Evolutionary conservation across 2,329 filamentous ascomycete species (phyloP).

Genomic region (Phoma sp.): DNA sequence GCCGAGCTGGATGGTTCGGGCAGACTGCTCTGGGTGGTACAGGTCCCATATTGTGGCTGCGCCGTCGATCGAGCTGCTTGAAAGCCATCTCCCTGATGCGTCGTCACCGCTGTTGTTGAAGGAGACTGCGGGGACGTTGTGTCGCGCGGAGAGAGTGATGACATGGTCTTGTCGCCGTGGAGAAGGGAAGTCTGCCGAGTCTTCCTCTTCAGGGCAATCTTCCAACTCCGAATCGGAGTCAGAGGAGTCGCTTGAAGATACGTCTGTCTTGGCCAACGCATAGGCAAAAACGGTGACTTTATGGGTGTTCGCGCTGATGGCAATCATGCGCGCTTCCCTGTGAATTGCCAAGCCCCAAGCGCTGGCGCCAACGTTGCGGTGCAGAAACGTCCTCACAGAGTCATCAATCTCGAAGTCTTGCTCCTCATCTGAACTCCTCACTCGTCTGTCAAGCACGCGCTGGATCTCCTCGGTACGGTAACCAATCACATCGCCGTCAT

Average conservation of each 20-base stretch:
- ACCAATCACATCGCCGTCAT: conserved; percentile 63
- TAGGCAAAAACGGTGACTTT: conserved; percentile 66
- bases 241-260: background rate
- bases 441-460: conserved; percentile 23
- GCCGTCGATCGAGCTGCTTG: conserved; percentile 64
- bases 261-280: conserved; percentile 51
- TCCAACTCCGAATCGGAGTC: conserved; percentile 1
- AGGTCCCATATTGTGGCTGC: conserved; percentile 57
- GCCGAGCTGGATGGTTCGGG: conserved; percentile 31
- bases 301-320: conserved; percentile 78
- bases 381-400: conserved; percentile 66
- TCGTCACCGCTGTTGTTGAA: conserved; percentile 66
- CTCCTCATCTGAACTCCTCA: background rate
- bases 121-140: conserved; percentile 64
- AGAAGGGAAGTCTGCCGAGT: conserved; percentile 29
- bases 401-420: conserved; percentile 48
- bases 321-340: conserved; percentile 79
- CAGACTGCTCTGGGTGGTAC: conserved; percentile 22
- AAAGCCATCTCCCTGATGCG: conserved; percentile 61
- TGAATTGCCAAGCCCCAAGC: conserved; percentile 93
- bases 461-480: conserved; percentile 46
- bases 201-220: background rate
- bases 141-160: conserved; percentile 25
- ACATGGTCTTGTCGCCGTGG: conserved; percentile 35
- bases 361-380: conserved; percentile 75